Base-by-base conservation (phyloP, 306 rosid genomes). In the Hippophae gyantsensis region DNA sequence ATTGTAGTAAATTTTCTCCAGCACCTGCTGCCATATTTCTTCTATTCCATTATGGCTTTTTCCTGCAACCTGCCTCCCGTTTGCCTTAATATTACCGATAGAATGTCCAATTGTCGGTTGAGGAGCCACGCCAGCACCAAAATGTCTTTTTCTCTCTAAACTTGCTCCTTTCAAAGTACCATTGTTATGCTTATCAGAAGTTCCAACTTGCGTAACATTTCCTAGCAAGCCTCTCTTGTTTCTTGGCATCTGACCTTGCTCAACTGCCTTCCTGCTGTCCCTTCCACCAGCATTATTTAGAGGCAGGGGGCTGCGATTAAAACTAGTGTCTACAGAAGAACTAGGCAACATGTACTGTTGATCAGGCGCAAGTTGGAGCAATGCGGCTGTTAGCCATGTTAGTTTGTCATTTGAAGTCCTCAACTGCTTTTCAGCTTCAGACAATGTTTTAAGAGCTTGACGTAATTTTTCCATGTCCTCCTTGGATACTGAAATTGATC, bases 331-430 rank as follows among this genome's bases (percentile, higher is more conserved):
- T 50, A 85, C 84, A 63, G 97, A 88, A 56, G 97, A 88, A 72
- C 84, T 80, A 58, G 94, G 95, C 79, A 93, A 58, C 85, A 89
- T 76, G 69, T 85, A 93, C 77, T 93, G 97, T 74, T 82, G 94
- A 68, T 93, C 99, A 42, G 97, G 99, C 62, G 97, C 99, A 72
- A 93, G 95, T 79, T 93, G 99, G 75, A 93, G 95, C 72, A 93
- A 79, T 3, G 99, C 95, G 72, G 97, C 97, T 42, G 99, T 93
- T 60, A 93, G 71, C 99, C 99, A 93, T 38, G 99, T 93, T 58
- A 86, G 69, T 75, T 86, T 88, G 76, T 93, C 99, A 74, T 86
- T 93, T 52, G 99, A 88, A 84, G 73, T 84, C 77, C 99, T 80
- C 72, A 93, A 73, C 72, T 93, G 99, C 75, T 93, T 93, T 74